Conservation (phyloP, 163 green algal genomes). For the Scenedesmus sp. region DNA sequence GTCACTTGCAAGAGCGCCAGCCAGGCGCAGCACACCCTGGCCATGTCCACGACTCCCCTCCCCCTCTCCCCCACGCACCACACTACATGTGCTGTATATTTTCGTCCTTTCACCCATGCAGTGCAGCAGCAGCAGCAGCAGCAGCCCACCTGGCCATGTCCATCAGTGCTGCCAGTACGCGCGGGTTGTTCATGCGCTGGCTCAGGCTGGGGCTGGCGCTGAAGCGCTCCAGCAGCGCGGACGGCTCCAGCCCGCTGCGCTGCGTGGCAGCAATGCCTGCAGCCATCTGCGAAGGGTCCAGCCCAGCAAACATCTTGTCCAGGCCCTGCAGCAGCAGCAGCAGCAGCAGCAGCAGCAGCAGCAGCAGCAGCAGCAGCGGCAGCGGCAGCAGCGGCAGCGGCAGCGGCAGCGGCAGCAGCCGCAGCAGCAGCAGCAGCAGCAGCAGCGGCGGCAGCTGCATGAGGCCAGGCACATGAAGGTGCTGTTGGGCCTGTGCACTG, state of each 20-base stretch:
- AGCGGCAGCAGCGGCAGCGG: too few relatives aligned
- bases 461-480: too few relatives aligned
- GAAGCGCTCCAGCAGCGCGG: background rate
- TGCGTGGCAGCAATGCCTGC: background rate
- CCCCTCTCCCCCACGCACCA: background rate
- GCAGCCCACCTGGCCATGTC: constrained; percentile 36
- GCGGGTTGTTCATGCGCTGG: constrained; percentile 10
- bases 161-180: constrained; percentile 46
- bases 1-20: background rate
- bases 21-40: background rate
- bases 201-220: constrained; percentile 22
- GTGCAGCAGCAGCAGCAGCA: background rate
- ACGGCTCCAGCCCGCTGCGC: constrained; percentile 29
- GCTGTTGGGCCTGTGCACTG: background rate
- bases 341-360: background rate
- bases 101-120: background rate
- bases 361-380: background rate
- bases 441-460: background rate
- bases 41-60: background rate
- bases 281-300: constrained; percentile 4
- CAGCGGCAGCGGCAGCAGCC: too few relatives aligned
- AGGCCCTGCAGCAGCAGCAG: constrained; percentile 18
- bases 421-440: background rate
- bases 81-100: background rate
- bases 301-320: background rate